Base-by-base conservation (phyloP, 805 yeast species). In the Candida xyloterini region DNA sequence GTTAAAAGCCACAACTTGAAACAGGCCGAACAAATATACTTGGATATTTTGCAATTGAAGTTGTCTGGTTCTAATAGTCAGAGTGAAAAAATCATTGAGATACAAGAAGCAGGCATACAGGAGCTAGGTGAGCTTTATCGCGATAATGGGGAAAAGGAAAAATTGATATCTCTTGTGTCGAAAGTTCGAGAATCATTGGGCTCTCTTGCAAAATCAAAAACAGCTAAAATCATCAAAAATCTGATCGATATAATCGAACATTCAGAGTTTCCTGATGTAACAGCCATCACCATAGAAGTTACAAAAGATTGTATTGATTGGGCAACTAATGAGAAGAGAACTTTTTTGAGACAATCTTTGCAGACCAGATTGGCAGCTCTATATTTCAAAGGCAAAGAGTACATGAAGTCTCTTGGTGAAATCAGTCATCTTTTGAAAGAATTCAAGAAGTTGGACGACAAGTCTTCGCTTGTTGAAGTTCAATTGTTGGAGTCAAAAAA, bases 401-500 rank as follows among this genome's bases (percentile, higher is more conserved):
- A 78, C 63, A 78, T 78, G 47, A 84, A 79, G 33, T 81, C 96
- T 4, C 67, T 93, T 33, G 70, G 75, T 35, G 75, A 89, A 46
- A 84, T 90, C 47, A 78, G 80, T 46, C 73, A 73, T 11, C 72
- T 93, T 52, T 71, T 91, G 51, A 73, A 74, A 49, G 97, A 93
- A 62, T 87, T 91, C 62, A 93, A 91, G 67, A 84, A 87, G 59
- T 73, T 93, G 50, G 99, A 93, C 62, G 99, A 93, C 65, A 93
- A 93, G 64, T 82, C 93, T 37, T 87, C 96, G 23, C 75, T 93
- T 38, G 96, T 93, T 10, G 99, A 93, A 62, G 96, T 93, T 26
- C 98, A 93, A 65, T 69, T 93, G 49, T 75, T 93, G 48, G 98
- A 93, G 62, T 75, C 93, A 15, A 83, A 88, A 57, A 88, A 87